Conservation (phyloP, 345 rosid species). For the Salix udensis region DNA sequence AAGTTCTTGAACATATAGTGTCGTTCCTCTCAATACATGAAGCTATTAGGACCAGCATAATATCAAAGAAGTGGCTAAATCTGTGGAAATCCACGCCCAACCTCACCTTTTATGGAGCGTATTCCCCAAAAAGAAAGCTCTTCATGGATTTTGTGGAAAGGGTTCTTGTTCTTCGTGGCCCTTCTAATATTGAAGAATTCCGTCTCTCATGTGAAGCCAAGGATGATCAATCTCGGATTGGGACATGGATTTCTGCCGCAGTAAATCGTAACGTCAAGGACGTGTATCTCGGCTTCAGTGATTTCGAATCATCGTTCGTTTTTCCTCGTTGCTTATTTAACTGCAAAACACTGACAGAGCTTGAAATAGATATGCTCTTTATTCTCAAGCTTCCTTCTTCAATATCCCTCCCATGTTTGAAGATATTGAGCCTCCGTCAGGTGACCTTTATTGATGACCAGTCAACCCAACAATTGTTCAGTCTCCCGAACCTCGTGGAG, state of each 20-base stretch:
- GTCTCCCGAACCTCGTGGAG: background rate
- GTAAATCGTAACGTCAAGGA: background rate
- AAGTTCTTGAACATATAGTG: slow-evolving; percentile 2
- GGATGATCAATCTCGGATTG: background rate
- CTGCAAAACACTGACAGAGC: background rate
- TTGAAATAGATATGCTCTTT: background rate
- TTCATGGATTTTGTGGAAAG: slow-evolving; percentile 19
- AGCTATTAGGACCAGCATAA: slow-evolving; percentile 5
- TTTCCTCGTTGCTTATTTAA: background rate
- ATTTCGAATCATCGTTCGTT: background rate
- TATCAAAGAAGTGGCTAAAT: slow-evolving; percentile 8
- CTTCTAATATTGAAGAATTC: background rate
- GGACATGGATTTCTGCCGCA: background rate
- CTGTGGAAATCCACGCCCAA: slow-evolving; percentile 10
- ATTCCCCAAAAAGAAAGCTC: background rate
- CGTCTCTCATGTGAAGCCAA: background rate
- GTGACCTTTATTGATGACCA: background rate
- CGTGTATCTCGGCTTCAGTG: background rate
- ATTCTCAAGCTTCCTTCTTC: background rate
- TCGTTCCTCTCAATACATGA: background rate
- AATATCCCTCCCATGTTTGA: background rate
- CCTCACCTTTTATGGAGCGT: background rate
- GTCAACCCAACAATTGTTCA: background rate
- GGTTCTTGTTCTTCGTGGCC: background rate
- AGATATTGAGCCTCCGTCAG: background rate